Percentiles rank a stretch among this genome's conserved stretches.
Evolutionary conservation across 257 asterid species (phyloP).

Genomic region (Jacaranda copaia): DNA sequence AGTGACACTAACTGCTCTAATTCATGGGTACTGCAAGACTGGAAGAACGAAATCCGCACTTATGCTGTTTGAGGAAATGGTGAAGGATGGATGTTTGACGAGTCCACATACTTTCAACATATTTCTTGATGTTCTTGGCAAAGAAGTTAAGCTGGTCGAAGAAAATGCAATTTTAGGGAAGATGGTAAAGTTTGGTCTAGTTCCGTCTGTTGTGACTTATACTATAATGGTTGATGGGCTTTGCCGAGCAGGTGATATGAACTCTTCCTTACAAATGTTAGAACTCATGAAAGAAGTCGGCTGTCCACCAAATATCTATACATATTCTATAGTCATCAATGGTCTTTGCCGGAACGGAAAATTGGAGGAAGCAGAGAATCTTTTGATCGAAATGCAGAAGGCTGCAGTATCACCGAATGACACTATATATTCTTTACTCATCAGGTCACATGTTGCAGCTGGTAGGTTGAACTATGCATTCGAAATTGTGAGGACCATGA

Average conservation of each 20-base stretch:
- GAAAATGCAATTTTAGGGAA: constrained; percentile 48
- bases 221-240: constrained; percentile 48
- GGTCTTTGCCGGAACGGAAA: constrained; percentile 45
- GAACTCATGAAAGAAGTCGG: constrained; percentile 44
- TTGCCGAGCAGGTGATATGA: constrained; percentile 41
- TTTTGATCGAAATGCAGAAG: constrained; percentile 40
- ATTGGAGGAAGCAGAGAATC: constrained; percentile 40
- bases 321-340: constrained; percentile 40
- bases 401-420: constrained; percentile 40
- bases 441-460: constrained; percentile 38
- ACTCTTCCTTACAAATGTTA: constrained; percentile 32
- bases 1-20: constrained; percentile 49
- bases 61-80: constrained; percentile 38
- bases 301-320: constrained; percentile 48
- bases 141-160: constrained; percentile 41
- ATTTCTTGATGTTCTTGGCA: constrained; percentile 46
- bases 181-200: constrained; percentile 50
- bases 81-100: constrained; percentile 29
- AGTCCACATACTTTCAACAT: constrained; percentile 46
- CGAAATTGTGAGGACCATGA: constrained; percentile 39
- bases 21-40: constrained; percentile 44
- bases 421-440: constrained; percentile 26
- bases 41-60: constrained; percentile 34
- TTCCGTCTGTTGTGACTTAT: constrained; percentile 56
- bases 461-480: constrained; percentile 31